Percentiles rank a stretch among this genome's conserved stretches.
Conservation (phyloP, 805 yeast species). For the Lachancea quebecensis region DNA sequence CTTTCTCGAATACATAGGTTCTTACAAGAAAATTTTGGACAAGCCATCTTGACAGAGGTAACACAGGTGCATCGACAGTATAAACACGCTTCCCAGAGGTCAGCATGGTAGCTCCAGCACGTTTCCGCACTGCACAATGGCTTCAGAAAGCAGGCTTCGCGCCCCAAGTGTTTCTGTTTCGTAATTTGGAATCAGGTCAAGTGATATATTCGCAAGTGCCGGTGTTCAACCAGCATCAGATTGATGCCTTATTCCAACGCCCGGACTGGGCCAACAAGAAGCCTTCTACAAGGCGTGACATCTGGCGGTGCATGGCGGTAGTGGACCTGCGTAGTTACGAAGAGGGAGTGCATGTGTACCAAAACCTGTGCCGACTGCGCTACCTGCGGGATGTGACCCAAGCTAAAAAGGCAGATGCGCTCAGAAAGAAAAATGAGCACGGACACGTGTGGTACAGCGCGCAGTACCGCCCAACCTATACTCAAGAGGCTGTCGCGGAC, state of each 20-base stretch:
- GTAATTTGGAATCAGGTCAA: constrained; percentile 85
- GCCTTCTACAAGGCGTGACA: constrained; percentile 74
- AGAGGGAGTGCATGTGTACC: constrained; percentile 63
- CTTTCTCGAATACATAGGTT: too few species aligned
- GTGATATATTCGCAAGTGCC: constrained; percentile 85
- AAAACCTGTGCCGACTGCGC: constrained; percentile 67
- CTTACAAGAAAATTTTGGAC: too few species aligned
- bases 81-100: too few species aligned
- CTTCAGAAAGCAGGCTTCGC: constrained; percentile 54
- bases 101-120: constrained; percentile 18
- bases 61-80: background rate
- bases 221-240: constrained; percentile 40
- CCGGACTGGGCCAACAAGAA: constrained; percentile 87
- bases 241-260: constrained; percentile 53
- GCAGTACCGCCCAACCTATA: constrained; percentile 81
- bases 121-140: constrained; percentile 55
- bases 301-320: constrained; percentile 88
- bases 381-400: constrained; percentile 61
- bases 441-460: constrained; percentile 84
- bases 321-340: constrained; percentile 58
- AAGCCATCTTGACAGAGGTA: background rate
- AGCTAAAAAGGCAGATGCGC: constrained; percentile 50
- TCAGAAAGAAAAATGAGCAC: constrained; percentile 65
- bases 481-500: constrained; percentile 90
- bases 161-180: constrained; percentile 77